Conservation (phyloP, 208 protist genomes). For the Novymonas esmeraldas region DNA sequence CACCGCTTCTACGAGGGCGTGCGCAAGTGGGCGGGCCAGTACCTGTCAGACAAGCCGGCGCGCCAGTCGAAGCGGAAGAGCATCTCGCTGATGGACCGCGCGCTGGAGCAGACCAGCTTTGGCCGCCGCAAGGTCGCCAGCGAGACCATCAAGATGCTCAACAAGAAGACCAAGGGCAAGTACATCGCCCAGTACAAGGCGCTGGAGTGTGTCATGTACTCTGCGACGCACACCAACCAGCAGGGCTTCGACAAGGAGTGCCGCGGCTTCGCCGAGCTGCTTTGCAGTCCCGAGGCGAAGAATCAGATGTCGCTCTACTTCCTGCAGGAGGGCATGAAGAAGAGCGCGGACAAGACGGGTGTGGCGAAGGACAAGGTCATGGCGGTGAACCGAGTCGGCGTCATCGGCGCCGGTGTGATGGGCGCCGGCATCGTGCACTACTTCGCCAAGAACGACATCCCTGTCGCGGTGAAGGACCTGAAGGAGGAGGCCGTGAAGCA, state of each 20-base stretch:
- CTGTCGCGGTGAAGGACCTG: slow-evolving; percentile 76
- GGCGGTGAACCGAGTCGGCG: slow-evolving; percentile 48
- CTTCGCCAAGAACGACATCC: slow-evolving; percentile 75
- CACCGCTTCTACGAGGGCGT: slow-evolving; percentile 76
- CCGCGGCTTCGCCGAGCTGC: slow-evolving; percentile 79
- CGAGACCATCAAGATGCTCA: slow-evolving; percentile 65
- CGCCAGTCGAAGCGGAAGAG: slow-evolving; percentile 51
- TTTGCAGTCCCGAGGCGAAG: slow-evolving; percentile 83
- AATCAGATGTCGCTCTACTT: slow-evolving; percentile 93
- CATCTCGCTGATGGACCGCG: slow-evolving; percentile 49
- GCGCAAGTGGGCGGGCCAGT: slow-evolving; percentile 57
- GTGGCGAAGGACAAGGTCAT: slow-evolving; percentile 66
- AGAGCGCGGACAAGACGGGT: slow-evolving; percentile 81
- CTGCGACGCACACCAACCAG: slow-evolving; percentile 57
- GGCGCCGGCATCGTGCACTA: slow-evolving; percentile 87
- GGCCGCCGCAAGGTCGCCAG: slow-evolving; percentile 59
- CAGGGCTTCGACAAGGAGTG: slow-evolving; percentile 70
- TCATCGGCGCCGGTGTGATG: slow-evolving; percentile 89
- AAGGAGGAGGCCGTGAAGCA: slow-evolving; percentile 72
- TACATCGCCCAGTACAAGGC: slow-evolving; percentile 95
- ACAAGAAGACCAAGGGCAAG: slow-evolving; percentile 92
- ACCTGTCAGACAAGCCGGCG: slow-evolving; percentile 59
- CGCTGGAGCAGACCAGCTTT: slow-evolving; percentile 64
- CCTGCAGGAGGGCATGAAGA: slow-evolving; percentile 88
- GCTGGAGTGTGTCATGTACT: slow-evolving; percentile 86